Conservation (phyloP, 768 basidiomycete genomes). For the Vararia minispora region DNA sequence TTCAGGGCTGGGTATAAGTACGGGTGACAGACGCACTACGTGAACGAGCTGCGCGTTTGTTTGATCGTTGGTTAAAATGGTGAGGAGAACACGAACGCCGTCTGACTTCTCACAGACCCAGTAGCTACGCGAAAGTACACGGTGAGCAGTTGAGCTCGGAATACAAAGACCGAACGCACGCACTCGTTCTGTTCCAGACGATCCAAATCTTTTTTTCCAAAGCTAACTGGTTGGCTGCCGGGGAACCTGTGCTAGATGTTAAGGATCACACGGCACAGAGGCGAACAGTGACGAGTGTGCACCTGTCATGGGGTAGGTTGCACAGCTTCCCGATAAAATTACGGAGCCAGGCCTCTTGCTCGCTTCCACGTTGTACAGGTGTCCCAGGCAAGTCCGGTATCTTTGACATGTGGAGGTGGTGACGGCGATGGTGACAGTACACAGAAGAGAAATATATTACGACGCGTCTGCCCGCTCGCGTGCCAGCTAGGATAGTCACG, state of each 20-base stretch:
- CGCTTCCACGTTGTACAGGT: constrained; percentile 41
- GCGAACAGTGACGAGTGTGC: constrained; percentile 9
- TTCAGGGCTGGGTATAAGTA: background rate
- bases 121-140: constrained; percentile 43
- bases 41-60: constrained; percentile 51
- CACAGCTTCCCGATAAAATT: constrained; percentile 53
- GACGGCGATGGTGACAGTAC: too few relatives aligned
- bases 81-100: constrained; percentile 80
- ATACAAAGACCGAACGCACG: constrained; percentile 15
- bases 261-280: background rate
- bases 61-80: constrained; percentile 52
- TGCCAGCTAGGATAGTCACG: too few relatives aligned
- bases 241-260: constrained; percentile 57
- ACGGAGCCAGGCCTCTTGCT: constrained; percentile 59
- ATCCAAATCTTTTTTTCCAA: constrained; percentile 54
- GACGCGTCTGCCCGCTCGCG: too few relatives aligned
- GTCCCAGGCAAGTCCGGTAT: constrained; percentile 66
- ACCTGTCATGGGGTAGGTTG: constrained; percentile 55
- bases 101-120: constrained; percentile 99
- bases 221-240: constrained; percentile 93
- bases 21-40: constrained; percentile 37
- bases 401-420: constrained; percentile 29
- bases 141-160: background rate
- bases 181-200: constrained; percentile 82
- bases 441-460: too few relatives aligned